Base-by-base conservation (phyloP, 2,329 filamentous ascomycete genomes). In the Cladosporium sp. region DNA sequence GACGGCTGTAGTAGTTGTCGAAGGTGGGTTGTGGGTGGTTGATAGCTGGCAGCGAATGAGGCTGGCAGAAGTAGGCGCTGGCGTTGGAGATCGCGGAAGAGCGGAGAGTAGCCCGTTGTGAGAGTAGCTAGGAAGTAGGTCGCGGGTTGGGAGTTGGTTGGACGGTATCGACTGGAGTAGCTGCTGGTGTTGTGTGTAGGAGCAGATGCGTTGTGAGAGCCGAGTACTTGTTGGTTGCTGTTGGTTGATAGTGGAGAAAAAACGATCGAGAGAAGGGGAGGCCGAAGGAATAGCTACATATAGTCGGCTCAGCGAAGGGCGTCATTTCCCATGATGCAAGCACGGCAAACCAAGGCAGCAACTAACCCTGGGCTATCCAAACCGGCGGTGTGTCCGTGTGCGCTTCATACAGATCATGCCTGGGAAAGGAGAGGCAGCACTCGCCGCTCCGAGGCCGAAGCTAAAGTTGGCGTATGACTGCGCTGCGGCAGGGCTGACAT, bases 251-350 rank as follows among this genome's bases (percentile, higher is more conserved):
- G 31, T 55, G 33, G 55, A 53, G 55, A 52, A 63, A 33, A 18
- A 33, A 33, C 21, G 37, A 40, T 31, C n/a, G 12, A 21, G 63
- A 18, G 21, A 44, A 31, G 5, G 59, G 44, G 37, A 16, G 55
- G 35, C 12, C 55, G 55, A 40, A 52, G 55, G 55, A 65, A 60
- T 44, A 64, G 29, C 44, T 64, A 64, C n/a, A 65, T 58, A 57
- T 64, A 55, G 55, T 60, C 56, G 44, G 63, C 56, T 53, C 44
- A 29, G 57, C 62, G 57, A 46, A 52, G 55, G 63, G 53, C 64
- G 55, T 70, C 68, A 72, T 69, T 69, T 71, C 68, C 68, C 68
- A 66, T 72, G 69, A 72, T 69, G 69, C 69, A 72, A 70, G 67
- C 31, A 62, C 60, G 46, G 60, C 60, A 53, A n/a, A 69, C 69